A percentile compares a stretch with the other conserved stretches of the same genome.
These are phyloP conservation scores for Linnemannia schmuckeri DNA, from an alignment of 192 early-diverging fungal species.

Conservation along the genomic window DNA sequence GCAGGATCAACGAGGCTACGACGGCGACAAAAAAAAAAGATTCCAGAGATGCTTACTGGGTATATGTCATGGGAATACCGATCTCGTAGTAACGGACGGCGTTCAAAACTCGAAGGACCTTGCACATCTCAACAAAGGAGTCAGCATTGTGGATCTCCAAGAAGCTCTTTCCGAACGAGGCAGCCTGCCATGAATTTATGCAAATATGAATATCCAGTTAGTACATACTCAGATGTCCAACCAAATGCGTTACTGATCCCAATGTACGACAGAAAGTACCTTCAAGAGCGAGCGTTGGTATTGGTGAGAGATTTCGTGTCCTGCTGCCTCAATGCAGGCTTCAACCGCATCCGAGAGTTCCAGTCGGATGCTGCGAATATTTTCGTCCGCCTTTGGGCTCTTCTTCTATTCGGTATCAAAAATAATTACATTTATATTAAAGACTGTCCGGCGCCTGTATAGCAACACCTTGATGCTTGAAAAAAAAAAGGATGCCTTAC, in stretches of 20 bases:
- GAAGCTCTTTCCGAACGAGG: conserved; percentile 95
- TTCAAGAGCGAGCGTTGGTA: conserved; percentile 87
- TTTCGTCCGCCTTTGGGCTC: conserved; percentile 94
- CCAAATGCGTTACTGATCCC: neutral
- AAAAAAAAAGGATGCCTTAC: neutral
- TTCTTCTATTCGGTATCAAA: conserved; percentile 60
- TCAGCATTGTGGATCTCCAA: conserved; percentile 88
- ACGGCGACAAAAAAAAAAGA: neutral
- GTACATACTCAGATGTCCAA: neutral
- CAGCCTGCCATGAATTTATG: conserved; percentile 68
- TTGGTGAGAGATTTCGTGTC: conserved; percentile 82
- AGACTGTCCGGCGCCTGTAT: neutral
- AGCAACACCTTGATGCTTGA: neutral
- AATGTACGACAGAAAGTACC: conserved; percentile 34
- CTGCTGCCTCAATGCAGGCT: conserved; percentile 92
- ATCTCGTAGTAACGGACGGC: conserved; percentile 85
- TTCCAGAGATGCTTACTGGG: conserved; percentile 71
- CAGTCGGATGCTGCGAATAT: conserved; percentile 86
- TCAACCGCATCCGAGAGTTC: conserved; percentile 91
- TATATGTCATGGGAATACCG: conserved; percentile 91
- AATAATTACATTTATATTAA: neutral
- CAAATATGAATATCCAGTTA: neutral
- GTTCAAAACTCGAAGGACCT: conserved; percentile 89
- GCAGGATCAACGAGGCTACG: neutral
- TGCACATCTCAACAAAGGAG: conserved; percentile 90